Percentiles rank a stretch among this genome's conserved stretches.
phyloP scores from a whole-genome alignment of 768 basidiomycete species.

The Suillus luteus region DNA sequence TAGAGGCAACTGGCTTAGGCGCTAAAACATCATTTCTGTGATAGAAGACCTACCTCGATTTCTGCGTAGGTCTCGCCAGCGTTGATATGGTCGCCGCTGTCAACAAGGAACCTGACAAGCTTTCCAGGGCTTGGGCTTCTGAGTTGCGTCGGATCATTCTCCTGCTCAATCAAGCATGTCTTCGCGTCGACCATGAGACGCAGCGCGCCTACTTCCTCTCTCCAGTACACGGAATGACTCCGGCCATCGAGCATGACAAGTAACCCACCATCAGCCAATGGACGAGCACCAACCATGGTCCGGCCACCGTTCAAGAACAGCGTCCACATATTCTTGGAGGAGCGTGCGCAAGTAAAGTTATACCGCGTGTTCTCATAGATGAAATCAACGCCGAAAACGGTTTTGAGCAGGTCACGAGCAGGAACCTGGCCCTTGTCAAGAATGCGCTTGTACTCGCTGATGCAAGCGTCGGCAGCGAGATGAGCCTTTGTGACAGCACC shows the following conservation, averaged over 20 bases:
- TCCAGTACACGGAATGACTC: constrained; percentile 97
- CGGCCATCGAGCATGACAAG: constrained; percentile 89
- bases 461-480: constrained; percentile 85
- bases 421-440: constrained; percentile 99
- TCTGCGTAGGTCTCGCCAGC: constrained; percentile 98
- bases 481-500: constrained; percentile 96
- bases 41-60: constrained; percentile 70
- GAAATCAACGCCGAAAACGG: constrained; percentile 95
- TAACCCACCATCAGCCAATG: constrained; percentile 93
- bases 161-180: constrained; percentile 98
- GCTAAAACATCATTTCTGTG: neutral
- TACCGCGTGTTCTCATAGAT: constrained; percentile 96
- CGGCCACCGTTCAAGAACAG: constrained; percentile 95
- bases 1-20: constrained; percentile 27
- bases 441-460: constrained; percentile 90
- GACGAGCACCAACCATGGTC: constrained; percentile 88
- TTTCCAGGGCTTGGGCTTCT: constrained; percentile 97
- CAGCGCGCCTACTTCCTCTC: constrained; percentile 95
- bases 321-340: constrained; percentile 87
- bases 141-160: constrained; percentile 98
- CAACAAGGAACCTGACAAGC: constrained; percentile 90
- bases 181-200: constrained; percentile 94
- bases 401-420: constrained; percentile 90
- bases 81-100: constrained; percentile 96
- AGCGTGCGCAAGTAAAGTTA: constrained; percentile 92